phyloP scores from a whole-genome alignment of 1,284 basidiomycete genomes.

The Phaffia rhodozyma region DNA sequence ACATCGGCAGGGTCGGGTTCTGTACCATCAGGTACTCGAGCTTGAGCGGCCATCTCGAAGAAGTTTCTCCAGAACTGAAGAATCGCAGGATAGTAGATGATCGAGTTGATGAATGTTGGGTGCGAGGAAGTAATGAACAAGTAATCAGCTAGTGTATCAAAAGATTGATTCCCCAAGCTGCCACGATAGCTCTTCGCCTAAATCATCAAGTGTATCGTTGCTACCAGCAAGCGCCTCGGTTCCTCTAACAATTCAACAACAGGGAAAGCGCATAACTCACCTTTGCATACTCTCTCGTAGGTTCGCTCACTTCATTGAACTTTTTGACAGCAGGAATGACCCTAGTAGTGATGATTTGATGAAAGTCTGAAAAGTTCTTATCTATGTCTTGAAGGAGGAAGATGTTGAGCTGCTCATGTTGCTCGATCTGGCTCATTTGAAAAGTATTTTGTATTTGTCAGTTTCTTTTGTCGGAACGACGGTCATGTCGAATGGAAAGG shows the following conservation, averaged over 20 bases:
- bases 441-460: no score
- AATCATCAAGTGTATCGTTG: no score
- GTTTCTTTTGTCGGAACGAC: no score
- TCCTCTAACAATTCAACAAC: no score
- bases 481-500: no score
- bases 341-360: conserved; percentile 67
- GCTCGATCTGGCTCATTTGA: conserved; percentile 49
- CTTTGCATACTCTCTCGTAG: conserved; percentile 75
- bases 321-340: conserved; percentile 78
- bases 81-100: not conserved
- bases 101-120: not conserved
- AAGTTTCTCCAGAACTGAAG: conserved; percentile 86
- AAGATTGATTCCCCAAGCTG: not conserved
- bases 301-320: conserved; percentile 72
- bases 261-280: conserved; percentile 37
- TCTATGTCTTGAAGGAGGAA: conserved; percentile 71
- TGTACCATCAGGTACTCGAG: conserved; percentile 54
- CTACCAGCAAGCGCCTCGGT: no score
- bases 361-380: conserved; percentile 80
- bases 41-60: conserved; percentile 80
- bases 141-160: not conserved
- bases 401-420: conserved; percentile 90
- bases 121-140: not conserved
- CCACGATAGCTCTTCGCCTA: no score
- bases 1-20: conserved; percentile 25